Conservation (phyloP, 306 rosid genomes). For the Amphicarpaea edgeworthii region DNA sequence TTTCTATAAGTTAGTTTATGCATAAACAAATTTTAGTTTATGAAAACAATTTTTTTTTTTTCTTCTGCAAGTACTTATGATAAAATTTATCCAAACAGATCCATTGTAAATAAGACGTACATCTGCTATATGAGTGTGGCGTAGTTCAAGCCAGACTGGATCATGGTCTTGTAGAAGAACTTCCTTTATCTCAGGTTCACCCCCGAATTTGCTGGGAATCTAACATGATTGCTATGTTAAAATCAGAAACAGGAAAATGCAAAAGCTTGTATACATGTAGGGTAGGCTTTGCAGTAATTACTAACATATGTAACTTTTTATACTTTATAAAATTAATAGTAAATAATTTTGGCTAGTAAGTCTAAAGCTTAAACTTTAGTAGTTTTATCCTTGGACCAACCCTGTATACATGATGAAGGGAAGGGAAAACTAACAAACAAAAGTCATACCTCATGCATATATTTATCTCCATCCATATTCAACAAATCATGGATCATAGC, state of each 20-base stretch:
- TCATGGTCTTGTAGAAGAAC: constrained; percentile 81
- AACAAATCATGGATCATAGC: constrained; percentile 95
- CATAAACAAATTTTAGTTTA: not conserved
- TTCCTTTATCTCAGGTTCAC: constrained; percentile 77
- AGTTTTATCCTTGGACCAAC: not conserved
- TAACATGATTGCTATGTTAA: constrained; percentile 44
- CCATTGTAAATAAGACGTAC: constrained; percentile 51
- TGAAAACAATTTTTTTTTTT: not conserved
- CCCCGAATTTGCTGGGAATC: constrained; percentile 83
- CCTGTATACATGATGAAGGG: not conserved
- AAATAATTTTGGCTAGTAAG: not conserved
- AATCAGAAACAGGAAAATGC: constrained; percentile 23
- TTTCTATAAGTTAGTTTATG: too few relatives aligned
- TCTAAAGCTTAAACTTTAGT: not conserved
- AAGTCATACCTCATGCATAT: constrained; percentile 70
- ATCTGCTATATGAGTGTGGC: constrained; percentile 94
- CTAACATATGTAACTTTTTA: not conserved
- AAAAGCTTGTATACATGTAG: not conserved
- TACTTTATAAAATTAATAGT: not conserved
- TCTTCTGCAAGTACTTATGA: not conserved
- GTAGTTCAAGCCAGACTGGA: constrained; percentile 93
- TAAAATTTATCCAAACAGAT: not conserved
- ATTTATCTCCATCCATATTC: constrained; percentile 88
- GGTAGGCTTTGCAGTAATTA: not conserved
- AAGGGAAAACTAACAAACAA: constrained; percentile 35